Conservation (phyloP, 1,284 basidiomycete species). For the Puccinia polysora region DNA sequence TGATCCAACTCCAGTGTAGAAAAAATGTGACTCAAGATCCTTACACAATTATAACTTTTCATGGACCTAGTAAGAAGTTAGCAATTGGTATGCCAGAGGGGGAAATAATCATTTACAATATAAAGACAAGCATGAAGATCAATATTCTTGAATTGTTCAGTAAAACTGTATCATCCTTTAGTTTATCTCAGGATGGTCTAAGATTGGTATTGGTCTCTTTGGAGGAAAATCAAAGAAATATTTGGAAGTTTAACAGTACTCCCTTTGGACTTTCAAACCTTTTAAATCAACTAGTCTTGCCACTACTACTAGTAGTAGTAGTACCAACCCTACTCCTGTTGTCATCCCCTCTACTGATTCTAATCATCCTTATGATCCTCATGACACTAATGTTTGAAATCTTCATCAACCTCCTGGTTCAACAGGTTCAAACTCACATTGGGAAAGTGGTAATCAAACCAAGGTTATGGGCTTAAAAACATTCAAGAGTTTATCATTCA, state of each 20-base stretch:
- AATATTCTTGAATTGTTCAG: slow-evolving; percentile 91
- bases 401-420: neutral
- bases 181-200: slow-evolving; percentile 87
- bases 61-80: slow-evolving; percentile 74
- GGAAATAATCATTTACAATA: slow-evolving; percentile 77
- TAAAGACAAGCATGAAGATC: slow-evolving; percentile 88
- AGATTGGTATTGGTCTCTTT: slow-evolving; percentile 81
- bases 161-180: slow-evolving; percentile 69
- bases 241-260: slow-evolving; percentile 54
- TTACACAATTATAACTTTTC: slow-evolving; percentile 87
- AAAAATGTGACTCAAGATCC: too few relatives aligned
- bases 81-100: slow-evolving; percentile 92
- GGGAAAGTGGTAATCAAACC: too few relatives aligned
- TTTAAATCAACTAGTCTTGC: slow-evolving; percentile 55
- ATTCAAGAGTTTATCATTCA: slow-evolving; percentile 74
- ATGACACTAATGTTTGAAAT: neutral
- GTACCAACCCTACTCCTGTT: too few relatives aligned
- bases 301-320: slow-evolving; percentile 47
- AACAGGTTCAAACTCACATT: neutral
- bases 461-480: too few relatives aligned
- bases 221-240: slow-evolving; percentile 59
- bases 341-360: slow-evolving; percentile 19
- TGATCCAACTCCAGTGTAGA: too few relatives aligned
- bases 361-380: neutral
- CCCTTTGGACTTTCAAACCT: slow-evolving; percentile 58